Conservation (phyloP, 78 protist genomes). For the Dictyostelium firmibasis region DNA sequence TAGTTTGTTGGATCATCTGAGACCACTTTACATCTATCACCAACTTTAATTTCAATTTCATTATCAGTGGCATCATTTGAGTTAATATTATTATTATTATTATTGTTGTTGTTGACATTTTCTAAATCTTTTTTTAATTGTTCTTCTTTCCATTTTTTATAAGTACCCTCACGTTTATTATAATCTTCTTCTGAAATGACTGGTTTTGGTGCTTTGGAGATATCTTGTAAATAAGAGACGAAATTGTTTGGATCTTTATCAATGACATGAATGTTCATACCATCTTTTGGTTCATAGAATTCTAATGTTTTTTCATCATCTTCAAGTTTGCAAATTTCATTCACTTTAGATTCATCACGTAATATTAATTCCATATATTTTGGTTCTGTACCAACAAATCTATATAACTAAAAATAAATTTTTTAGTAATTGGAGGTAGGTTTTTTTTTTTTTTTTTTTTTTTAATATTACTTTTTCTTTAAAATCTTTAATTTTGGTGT, state of each 20-base stretch:
- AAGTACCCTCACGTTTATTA: slow-evolving; percentile 81
- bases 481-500: slow-evolving; percentile 51
- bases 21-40: slow-evolving; percentile 20
- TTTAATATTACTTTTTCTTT: slow-evolving; percentile 74
- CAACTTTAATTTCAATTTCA: neutral
- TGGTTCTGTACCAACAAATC: slow-evolving; percentile 84
- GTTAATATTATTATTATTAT: neutral
- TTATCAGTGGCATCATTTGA: neutral
- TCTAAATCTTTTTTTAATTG: neutral
- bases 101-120: neutral
- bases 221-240: slow-evolving; percentile 71
- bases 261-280: slow-evolving; percentile 68
- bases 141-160: slow-evolving; percentile 61
- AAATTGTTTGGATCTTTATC: slow-evolving; percentile 82
- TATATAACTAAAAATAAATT: slow-evolving; percentile 32
- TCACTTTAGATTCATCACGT: slow-evolving; percentile 16
- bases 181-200: slow-evolving; percentile 91
- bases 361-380: slow-evolving; percentile 66
- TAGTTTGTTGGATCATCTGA: slow-evolving; percentile 10
- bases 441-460: neutral
- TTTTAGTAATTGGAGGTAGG: no score
- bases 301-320: slow-evolving; percentile 56
- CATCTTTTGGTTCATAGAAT: slow-evolving; percentile 31
- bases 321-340: slow-evolving; percentile 14
- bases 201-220: slow-evolving; percentile 59